Conservation (phyloP, 139 green algal genomes). For the Gonium pectorale region DNA sequence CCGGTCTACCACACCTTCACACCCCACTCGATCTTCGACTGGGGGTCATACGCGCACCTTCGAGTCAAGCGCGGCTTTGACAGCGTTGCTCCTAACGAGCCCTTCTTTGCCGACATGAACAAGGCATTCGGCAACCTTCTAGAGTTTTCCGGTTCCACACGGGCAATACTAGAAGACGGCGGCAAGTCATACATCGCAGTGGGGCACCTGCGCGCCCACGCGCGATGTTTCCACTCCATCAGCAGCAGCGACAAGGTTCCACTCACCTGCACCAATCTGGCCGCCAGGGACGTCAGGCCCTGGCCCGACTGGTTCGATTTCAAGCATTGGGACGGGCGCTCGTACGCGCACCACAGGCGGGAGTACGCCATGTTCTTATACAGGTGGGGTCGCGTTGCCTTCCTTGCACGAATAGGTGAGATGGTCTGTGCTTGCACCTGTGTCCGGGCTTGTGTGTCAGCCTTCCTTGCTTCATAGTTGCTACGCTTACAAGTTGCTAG, state of each 20-base stretch:
- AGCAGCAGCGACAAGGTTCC: not conserved
- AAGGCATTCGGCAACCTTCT: not conserved
- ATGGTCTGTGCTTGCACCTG: not conserved
- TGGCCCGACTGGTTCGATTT: not conserved
- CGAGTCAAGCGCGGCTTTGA: not conserved
- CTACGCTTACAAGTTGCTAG: not conserved
- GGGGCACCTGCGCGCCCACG: not conserved
- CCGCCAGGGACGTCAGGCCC: too few relatives aligned
- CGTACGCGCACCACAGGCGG: not conserved
- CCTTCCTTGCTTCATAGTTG: not conserved
- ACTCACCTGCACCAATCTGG: not conserved
- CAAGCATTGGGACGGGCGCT: not conserved
- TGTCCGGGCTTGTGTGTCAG: not conserved
- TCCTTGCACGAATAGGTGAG: not conserved
- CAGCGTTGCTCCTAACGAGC: not conserved
- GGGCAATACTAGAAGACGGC: not conserved
- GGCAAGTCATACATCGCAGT: not conserved
- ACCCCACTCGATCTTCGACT: not conserved
- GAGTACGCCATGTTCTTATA: slow-evolving; percentile 9
- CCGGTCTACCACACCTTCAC: not conserved
- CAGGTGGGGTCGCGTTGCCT: not conserved
- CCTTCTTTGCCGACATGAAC: not conserved
- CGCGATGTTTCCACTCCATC: not conserved
- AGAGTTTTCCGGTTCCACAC: not conserved
- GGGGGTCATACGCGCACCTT: not conserved